Base-by-base conservation (phyloP, 371 early-diverging fungal genomes). In the Mortierella sp. region DNA sequence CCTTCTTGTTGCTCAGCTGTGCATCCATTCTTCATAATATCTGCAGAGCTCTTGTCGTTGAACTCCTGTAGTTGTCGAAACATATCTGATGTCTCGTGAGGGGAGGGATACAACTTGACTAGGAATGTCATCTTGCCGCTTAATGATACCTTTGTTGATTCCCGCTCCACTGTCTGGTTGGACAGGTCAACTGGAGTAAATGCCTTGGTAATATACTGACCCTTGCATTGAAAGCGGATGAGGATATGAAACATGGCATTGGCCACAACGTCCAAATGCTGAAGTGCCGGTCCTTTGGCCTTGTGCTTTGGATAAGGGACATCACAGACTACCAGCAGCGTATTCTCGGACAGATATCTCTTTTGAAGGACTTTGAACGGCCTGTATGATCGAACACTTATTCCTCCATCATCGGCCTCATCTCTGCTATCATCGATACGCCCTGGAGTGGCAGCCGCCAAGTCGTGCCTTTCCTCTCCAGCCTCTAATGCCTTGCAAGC, bases 21-120 rank as follows among this genome's bases (percentile, higher is more conserved):
- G 27, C 19, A n/a, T 14, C 3, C 26, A 34, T 10, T n/a, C 14
- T 54, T 24, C 16, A 0, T 34, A 34, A 24, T 30, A 31, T 21
- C 34, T 1, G 8, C 41, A 28, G 14, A 3, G 48, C 24, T 7
- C 23, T 23, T 3, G 23, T 5, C 6, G 57, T 31, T 38, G 27
- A 5, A 53, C 7, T 58, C 66, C 34, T 55, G 30, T 10, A 71
- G 26, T 0, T 61, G 56, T 16, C 68, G 67, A 21, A 67, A 73
- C 59, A 73, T 58, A 3, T 67, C 67, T 6, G 73, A 72, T 0
- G 73, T 72, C n/a, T 12, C 30, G 47, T 72, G 74, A 2, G 74
- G 74, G 0, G 68, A 39, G 3, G 74, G 74, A 21, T 73, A 73
- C 5, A 73, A 45, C 58, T 73, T 73, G 47, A 73, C 56, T 27